A percentile compares a stretch with the other conserved stretches of the same genome.
phyloP scores from a whole-genome alignment of 2,329 filamentous ascomycete genomes.

The Diplodia corticola region DNA sequence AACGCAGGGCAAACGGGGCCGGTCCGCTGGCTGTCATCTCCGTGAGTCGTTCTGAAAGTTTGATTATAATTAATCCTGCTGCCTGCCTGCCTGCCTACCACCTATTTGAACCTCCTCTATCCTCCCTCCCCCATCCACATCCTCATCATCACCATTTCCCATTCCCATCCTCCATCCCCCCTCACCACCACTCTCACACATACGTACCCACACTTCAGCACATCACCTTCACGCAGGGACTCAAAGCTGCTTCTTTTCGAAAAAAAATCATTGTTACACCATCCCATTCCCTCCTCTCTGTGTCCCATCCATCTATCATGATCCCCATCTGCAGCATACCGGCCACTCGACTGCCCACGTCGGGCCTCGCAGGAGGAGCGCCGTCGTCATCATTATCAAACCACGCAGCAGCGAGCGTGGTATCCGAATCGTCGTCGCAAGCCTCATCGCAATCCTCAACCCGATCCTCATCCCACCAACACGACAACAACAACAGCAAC shows the following conservation, averaged over 20 bases:
- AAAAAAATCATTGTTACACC: not conserved
- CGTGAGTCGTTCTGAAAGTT: not conserved
- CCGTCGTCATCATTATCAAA: not conserved
- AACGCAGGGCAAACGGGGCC: not conserved
- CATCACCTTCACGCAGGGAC: too few species aligned
- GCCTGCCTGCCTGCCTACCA: not conserved
- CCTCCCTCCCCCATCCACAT: not conserved
- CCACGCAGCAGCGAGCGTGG: not conserved
- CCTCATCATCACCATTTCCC: not conserved
- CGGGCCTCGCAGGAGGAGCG: not conserved
- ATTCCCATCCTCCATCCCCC: too few species aligned
- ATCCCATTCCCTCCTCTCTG: not conserved
- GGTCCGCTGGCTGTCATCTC: not conserved
- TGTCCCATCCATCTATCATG: not conserved
- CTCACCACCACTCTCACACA: not conserved
- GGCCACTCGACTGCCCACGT: not conserved
- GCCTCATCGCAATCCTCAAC: too few species aligned
- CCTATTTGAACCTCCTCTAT: too few species aligned
- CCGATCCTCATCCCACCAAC: too few species aligned
- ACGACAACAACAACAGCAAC: not conserved
- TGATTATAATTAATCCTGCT: not conserved
- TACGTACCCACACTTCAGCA: not conserved
- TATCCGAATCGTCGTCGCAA: not conserved
- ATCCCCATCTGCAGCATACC: constrained; percentile 17
- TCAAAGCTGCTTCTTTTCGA: too few species aligned